Percentiles rank a stretch among this genome's conserved stretches.
Evolutionary conservation across 371 early-diverging fungal species (phyloP).

Genomic region (Apophysomyces variabilis): DNA sequence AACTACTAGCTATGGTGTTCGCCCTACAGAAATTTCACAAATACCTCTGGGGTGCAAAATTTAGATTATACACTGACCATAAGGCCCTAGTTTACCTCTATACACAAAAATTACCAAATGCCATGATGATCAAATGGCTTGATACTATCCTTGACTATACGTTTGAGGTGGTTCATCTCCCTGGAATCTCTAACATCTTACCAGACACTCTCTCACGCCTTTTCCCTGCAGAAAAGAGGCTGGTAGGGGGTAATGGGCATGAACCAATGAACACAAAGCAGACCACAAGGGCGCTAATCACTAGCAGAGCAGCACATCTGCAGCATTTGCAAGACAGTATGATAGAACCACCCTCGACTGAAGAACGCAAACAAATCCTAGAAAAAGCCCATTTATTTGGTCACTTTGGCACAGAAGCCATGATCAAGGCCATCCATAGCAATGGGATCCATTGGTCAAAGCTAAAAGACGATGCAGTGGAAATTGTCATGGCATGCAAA

Average conservation of each 20-base stretch:
- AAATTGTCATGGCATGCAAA: slow-evolving; percentile 17
- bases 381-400: slow-evolving; percentile 20
- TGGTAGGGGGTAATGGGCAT: slow-evolving; percentile 20
- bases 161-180: slow-evolving; percentile 28
- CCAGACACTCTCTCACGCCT: slow-evolving; percentile 25
- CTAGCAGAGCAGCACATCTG: background rate
- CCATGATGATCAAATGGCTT: slow-evolving; percentile 29
- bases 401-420: slow-evolving; percentile 26
- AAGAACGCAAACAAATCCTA: slow-evolving; percentile 16
- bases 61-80: slow-evolving; percentile 30
- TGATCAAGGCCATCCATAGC: slow-evolving; percentile 16
- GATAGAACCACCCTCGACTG: background rate
- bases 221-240: slow-evolving; percentile 21
- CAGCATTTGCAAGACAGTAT: background rate
- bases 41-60: slow-evolving; percentile 30
- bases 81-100: slow-evolving; percentile 22
- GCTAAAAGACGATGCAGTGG: slow-evolving; percentile 21
- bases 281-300: background rate
- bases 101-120: slow-evolving; percentile 22
- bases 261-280: background rate
- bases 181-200: slow-evolving; percentile 26
- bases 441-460: slow-evolving; percentile 24
- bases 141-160: slow-evolving; percentile 28
- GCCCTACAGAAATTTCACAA: slow-evolving; percentile 32
- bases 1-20: slow-evolving; percentile 25